Conservation (phyloP, 2,329 filamentous ascomycete species). For the Colletotrichum kahawae region DNA sequence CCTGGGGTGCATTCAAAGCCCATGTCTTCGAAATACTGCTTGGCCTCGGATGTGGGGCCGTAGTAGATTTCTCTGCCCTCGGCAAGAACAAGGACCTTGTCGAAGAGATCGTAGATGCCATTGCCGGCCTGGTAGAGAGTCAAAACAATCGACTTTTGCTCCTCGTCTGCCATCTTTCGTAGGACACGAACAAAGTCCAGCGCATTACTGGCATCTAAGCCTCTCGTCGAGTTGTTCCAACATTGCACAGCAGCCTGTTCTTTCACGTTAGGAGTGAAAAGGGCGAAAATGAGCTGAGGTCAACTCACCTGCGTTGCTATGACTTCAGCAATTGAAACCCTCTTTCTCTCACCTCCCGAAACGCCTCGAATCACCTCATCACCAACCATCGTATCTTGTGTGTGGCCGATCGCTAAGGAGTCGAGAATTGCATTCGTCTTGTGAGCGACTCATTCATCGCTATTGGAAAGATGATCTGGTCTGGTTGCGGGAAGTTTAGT, state of each 20-base stretch:
- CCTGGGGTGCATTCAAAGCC: constrained; percentile 71
- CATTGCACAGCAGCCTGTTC: constrained; percentile 56
- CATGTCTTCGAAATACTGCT: constrained; percentile 68
- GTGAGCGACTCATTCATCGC: constrained; percentile 26
- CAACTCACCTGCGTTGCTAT: constrained; percentile 37
- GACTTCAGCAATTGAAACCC: constrained; percentile 77
- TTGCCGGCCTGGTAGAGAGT: constrained; percentile 77
- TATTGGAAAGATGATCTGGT: constrained; percentile 36
- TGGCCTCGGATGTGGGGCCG: constrained; percentile 64
- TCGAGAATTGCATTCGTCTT: constrained; percentile 43
- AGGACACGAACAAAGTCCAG: constrained; percentile 72
- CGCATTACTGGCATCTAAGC: constrained; percentile 75
- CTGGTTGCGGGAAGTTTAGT: constrained; percentile 67
- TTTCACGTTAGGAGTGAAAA: constrained; percentile 30
- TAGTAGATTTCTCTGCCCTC: constrained; percentile 81
- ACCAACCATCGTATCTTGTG: constrained; percentile 69
- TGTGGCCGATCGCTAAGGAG: constrained; percentile 73
- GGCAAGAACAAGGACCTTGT: constrained; percentile 76
- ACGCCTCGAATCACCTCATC: constrained; percentile 70
- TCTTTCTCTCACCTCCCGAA: constrained; percentile 71
- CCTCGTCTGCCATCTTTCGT: constrained; percentile 70
- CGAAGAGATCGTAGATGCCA: constrained; percentile 73
- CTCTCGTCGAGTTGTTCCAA: constrained; percentile 78
- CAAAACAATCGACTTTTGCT: constrained; percentile 65
- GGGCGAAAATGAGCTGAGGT: constrained; percentile 9